Percentiles rank a stretch among this genome's conserved stretches.
Conservation (phyloP, 306 rosid species). For the Prunus persica region DNA sequence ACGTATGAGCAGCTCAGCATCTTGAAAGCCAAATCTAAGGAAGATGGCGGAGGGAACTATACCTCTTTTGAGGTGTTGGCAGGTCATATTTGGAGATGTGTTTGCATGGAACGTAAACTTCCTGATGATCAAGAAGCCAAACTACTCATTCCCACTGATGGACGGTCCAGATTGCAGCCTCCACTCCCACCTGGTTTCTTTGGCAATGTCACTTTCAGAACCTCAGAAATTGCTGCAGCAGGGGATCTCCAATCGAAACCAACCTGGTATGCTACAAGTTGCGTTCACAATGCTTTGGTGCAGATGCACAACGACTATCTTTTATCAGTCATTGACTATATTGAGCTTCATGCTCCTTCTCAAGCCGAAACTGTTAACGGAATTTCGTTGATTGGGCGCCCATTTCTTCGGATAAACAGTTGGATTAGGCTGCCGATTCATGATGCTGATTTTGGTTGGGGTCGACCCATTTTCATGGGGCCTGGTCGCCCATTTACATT, state of each 20-base stretch:
- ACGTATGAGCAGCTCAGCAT: constrained; percentile 53
- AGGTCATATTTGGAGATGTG: constrained; percentile 76
- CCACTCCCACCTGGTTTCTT: constrained; percentile 78
- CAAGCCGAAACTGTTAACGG: no score
- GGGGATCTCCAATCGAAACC: constrained; percentile 73
- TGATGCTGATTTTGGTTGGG: constrained; percentile 59
- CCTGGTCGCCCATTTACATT: constrained; percentile 79
- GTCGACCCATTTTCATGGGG: constrained; percentile 93
- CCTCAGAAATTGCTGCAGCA: constrained; percentile 63
- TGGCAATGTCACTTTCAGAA: constrained; percentile 80
- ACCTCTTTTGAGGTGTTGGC: constrained; percentile 83
- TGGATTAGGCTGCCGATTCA: no score
- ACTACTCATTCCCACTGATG: constrained; percentile 78
- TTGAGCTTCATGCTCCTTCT: constrained; percentile 56
- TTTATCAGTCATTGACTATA: constrained; percentile 71
- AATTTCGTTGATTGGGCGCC: constrained; percentile 2
- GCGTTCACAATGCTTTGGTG: constrained; percentile 59
- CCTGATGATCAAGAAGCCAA: constrained; percentile 73
- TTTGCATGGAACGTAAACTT: constrained; percentile 66
- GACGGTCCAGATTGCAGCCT: constrained; percentile 74
- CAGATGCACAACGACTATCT: constrained; percentile 69
- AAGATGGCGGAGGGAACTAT: constrained; percentile 51
- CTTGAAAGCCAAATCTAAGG: constrained; percentile 65
- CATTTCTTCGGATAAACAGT: constrained; percentile 55
- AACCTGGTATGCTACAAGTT: constrained; percentile 72